Evolutionary conservation across 257 asterid genomes (phyloP).

Genomic region (Lycium ferocissimum): DNA sequence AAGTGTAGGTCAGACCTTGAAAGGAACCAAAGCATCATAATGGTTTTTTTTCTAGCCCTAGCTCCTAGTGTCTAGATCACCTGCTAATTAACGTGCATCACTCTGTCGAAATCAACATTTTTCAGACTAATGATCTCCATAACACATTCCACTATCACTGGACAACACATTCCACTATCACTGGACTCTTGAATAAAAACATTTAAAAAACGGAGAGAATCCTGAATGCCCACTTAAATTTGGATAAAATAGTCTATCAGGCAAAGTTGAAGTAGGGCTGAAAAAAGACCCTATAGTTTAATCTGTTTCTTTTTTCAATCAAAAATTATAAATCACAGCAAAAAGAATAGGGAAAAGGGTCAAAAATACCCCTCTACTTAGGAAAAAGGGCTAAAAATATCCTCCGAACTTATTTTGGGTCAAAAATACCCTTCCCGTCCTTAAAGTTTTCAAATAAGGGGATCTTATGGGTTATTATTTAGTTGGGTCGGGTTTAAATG

Average conservation of each 20-base stretch:
- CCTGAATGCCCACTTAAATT: neutral
- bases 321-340: neutral
- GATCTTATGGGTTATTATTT: too few relatives aligned
- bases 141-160: neutral
- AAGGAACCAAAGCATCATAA: neutral
- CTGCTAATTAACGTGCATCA: neutral
- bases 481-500: too few relatives aligned
- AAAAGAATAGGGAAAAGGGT: too few relatives aligned
- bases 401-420: too few relatives aligned
- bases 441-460: too few relatives aligned
- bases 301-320: neutral
- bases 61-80: neutral
- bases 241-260: neutral
- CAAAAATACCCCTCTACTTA: too few relatives aligned
- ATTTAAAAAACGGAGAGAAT: neutral
- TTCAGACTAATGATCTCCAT: neutral
- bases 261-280: conserved; percentile 7
- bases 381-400: too few relatives aligned
- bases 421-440: too few relatives aligned
- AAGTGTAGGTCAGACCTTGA: neutral
- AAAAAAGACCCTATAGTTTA: conserved; percentile 7
- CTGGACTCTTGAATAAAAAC: neutral
- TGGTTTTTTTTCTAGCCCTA: neutral
- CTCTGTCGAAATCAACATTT: neutral
- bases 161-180: neutral